Conservation (phyloP, 2,329 filamentous ascomycete genomes). For the Trichoderma endophyticum region DNA sequence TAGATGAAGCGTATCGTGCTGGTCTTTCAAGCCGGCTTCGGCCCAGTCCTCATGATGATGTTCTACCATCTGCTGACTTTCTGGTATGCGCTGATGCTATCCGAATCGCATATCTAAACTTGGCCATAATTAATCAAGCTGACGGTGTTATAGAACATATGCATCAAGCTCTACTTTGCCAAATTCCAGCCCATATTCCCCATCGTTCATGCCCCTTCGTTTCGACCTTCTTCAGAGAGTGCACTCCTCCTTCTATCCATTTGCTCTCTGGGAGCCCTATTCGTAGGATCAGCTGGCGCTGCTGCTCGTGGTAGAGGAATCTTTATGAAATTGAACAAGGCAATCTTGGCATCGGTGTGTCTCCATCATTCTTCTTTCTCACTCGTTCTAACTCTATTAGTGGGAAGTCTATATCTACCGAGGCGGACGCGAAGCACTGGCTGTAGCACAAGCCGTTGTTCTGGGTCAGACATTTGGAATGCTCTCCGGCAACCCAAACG, state of each 20-base stretch:
- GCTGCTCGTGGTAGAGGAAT: conserved; percentile 24
- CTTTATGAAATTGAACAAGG: conserved; percentile 20
- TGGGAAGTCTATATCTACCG: conserved; percentile 9
- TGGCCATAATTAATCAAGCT: not conserved
- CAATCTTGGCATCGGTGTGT: conserved; percentile 20
- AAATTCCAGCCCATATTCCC: conserved; percentile 25
- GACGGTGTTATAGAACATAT: conserved; percentile 21
- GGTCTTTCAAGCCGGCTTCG: conserved; percentile 17
- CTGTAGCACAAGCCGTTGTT: conserved; percentile 15
- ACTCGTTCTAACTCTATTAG: not conserved
- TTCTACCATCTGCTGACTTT: conserved; percentile 23
- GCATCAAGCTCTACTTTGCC: conserved; percentile 24
- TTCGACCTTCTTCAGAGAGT: conserved; percentile 26
- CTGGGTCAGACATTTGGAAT: conserved; percentile 21
- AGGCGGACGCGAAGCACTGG: conserved; percentile 3
- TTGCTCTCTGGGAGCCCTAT: conserved; percentile 37
- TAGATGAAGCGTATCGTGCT: conserved; percentile 19
- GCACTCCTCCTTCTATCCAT: conserved; percentile 35
- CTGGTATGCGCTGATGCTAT: conserved; percentile 10
- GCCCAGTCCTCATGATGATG: not conserved
- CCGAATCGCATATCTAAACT: not conserved
- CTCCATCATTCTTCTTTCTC: not conserved
- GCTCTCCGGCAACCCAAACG: conserved; percentile 19
- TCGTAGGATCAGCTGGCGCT: conserved; percentile 32
- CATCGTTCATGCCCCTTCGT: conserved; percentile 21